Base-by-base conservation (phyloP, 257 asterid species). In the Forsythia viridissima region DNA sequence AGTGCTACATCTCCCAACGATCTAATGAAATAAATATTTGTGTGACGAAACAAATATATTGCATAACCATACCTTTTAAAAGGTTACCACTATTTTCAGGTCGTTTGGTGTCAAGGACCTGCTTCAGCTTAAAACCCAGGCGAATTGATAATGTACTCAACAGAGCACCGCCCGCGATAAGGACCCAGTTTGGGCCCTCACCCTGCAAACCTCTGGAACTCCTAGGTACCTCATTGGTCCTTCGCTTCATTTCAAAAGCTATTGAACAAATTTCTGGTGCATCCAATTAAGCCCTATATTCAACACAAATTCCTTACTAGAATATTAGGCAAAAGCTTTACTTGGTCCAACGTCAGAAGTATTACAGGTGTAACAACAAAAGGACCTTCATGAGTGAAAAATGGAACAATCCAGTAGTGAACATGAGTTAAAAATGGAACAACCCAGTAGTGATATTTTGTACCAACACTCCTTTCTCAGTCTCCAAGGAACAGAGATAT, bases 81-180 rank as follows among this genome's bases (percentile, higher is more conserved):
- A 67, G 82, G 79, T 75, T 86, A 82, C 85, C 81, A 69, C 73
- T 77, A 81, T 38, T 80, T 78, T 86, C 88, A 34, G 77, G 79
- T 75, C 79, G 94, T 75, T 88, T 92, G 75, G 89, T 83, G 82
- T 93, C 97, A 70, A 87, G 86, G 77, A 85, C 87, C 85, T 92
- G 98, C 88, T 92, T 92, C 86, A 93, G 87, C 88, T 92, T 93
- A 82, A 81, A 92, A 70, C 97, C 98, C 44, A 93, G 86, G 82
- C 93, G 96, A 81, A 93, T 71, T 13, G 98, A 92, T 79, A 93
- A 77, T 21, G 93, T 89, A 84, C 97, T 92, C 71, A 93, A 79
- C 80, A 93, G 82, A 65, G 96, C 96, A 85, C 94, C 89, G 46
- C 97, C 97, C 18, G 94, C 97, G 79, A 93, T 88, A 77, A 93